These are phyloP conservation scores for Paramyrothecium roridum DNA, from an alignment of 2,329 filamentous ascomycete species.

Conservation along the genomic window DNA sequence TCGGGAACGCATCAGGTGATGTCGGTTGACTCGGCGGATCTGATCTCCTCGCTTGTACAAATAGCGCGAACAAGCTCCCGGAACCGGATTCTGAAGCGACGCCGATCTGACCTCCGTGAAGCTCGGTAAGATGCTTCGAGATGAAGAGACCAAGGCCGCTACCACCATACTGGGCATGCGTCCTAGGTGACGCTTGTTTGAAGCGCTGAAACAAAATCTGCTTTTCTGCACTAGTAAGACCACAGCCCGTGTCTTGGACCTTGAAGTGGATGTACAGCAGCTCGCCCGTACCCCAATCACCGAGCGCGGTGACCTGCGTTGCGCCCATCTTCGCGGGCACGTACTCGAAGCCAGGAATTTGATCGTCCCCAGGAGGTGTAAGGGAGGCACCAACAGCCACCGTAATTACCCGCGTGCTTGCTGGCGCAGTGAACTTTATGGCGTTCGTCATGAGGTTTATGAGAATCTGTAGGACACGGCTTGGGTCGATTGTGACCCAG, in stretches of 20 bases:
- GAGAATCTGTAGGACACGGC: conserved; percentile 71
- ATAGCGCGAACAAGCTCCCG: conserved; percentile 63
- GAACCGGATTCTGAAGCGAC: conserved; percentile 55
- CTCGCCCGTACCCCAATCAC: conserved; percentile 29
- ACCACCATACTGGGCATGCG: conserved; percentile 59
- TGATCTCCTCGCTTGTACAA: conserved; percentile 52
- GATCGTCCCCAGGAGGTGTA: neutral
- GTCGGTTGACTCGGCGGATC: conserved; percentile 12
- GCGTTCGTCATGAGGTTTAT: conserved; percentile 78
- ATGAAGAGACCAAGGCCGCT: conserved; percentile 64
- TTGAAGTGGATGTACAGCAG: conserved; percentile 41
- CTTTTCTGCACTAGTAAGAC: conserved; percentile 59
- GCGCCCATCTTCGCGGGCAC: conserved; percentile 6
- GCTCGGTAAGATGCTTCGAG: conserved; percentile 58
- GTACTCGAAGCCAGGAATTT: conserved; percentile 8
- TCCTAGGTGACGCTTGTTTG: conserved; percentile 54
- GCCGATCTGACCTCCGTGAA: conserved; percentile 64
- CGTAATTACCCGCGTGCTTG: conserved; percentile 34
- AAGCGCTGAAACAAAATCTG: conserved; percentile 66
- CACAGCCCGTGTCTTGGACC: conserved; percentile 64
- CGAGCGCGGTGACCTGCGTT: conserved; percentile 9
- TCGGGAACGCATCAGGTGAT: neutral
- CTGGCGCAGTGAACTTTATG: conserved; percentile 66
- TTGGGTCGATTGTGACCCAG: conserved; percentile 67
- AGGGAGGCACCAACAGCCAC: conserved; percentile 46